phyloP scores from a whole-genome alignment of 225 moss, liverwort and hornwort genomes.

The Thuidium tamariscinum region DNA sequence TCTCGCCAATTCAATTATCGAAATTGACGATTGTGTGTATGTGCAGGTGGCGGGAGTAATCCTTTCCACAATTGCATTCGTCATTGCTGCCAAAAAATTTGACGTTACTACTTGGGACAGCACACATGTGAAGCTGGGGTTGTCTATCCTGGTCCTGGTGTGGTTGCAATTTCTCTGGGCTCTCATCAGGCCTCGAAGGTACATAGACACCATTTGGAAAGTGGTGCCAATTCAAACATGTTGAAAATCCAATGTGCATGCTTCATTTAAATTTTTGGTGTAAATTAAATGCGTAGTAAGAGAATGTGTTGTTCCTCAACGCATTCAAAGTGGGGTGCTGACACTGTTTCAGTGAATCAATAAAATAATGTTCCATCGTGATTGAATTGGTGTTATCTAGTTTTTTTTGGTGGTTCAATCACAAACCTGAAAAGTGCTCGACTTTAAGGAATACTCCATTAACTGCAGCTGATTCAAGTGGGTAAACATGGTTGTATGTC shows the following conservation, averaged over 20 bases:
- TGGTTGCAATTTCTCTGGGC: conserved; percentile 7
- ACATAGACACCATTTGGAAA: background rate
- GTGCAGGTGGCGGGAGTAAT: conserved; percentile 4
- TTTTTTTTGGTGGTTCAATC: background rate
- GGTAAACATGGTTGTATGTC: background rate
- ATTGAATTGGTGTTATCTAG: background rate
- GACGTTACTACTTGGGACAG: background rate
- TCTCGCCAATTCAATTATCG: background rate
- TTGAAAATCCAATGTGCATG: background rate
- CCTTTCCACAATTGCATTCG: background rate
- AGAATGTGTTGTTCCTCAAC: background rate
- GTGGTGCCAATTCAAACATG: background rate
- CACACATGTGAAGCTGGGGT: conserved; percentile 13
- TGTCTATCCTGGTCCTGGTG: background rate
- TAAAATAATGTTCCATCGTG: background rate
- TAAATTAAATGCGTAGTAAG: background rate
- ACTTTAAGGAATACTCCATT: background rate
- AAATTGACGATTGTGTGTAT: background rate
- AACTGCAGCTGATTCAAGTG: background rate
- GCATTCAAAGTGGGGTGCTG: background rate
- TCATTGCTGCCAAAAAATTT: conserved; percentile 6
- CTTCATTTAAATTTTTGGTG: background rate
- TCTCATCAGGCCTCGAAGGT: conserved; percentile 6
- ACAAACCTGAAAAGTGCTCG: background rate
- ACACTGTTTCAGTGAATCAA: background rate